A percentile compares a stretch with the other conserved stretches of the same genome.
Evolutionary conservation across 2,329 filamentous ascomycete species (phyloP).

Genomic region (Orbilia oligospora): DNA sequence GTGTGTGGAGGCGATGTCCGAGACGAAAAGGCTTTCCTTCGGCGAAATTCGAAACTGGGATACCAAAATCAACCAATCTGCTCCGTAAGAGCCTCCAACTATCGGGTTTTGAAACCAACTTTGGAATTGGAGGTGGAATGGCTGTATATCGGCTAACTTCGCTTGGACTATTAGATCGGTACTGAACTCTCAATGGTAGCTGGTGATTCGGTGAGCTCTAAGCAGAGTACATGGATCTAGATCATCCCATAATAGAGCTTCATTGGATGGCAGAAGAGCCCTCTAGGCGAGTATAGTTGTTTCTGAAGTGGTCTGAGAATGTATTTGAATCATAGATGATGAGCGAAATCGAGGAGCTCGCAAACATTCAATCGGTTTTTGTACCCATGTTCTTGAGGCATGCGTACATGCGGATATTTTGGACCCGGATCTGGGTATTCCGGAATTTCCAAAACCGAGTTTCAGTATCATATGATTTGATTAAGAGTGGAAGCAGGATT

Average conservation of each 20-base stretch:
- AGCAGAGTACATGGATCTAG: no score
- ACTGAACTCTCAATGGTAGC: background rate
- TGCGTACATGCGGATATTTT: background rate
- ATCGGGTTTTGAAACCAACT: background rate
- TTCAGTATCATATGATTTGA: background rate
- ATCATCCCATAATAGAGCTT: background rate
- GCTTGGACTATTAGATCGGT: background rate
- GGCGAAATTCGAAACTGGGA: slow-evolving; percentile 2
- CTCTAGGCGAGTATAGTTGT: no score
- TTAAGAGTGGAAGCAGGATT: background rate
- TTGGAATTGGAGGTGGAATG: background rate
- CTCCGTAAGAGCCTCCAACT: background rate
- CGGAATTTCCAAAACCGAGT: background rate
- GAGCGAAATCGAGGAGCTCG: background rate
- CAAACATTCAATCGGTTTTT: background rate
- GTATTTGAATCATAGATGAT: background rate
- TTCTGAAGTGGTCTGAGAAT: background rate
- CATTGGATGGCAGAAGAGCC: background rate
- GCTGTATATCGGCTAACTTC: background rate
- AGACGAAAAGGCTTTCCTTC: background rate
- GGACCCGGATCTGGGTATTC: no score
- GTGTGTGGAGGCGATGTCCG: no score
- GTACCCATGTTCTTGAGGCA: background rate
- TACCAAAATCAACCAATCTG: slow-evolving; percentile 3
- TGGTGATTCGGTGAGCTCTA: background rate